Evolutionary conservation across 345 rosid genomes (phyloP), one percentile per base, ranked within the genome.

Genomic region (Gossypium stocksii): DNA sequence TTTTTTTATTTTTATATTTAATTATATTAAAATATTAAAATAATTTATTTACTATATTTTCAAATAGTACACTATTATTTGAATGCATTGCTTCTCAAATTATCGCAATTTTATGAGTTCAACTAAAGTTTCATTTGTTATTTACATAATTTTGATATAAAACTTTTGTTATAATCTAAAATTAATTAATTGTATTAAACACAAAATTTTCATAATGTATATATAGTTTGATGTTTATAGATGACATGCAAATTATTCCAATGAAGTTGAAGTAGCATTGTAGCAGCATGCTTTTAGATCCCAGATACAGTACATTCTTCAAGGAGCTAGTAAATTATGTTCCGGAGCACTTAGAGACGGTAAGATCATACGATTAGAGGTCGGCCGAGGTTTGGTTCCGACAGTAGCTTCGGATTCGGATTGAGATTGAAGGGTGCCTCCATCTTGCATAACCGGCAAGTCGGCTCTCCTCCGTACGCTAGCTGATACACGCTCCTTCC

Each of bases 401-500:
- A 76, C 80, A 60, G 81, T 71, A 53, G 20, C 20, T 53, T 53
- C 58, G 17, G 23, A 2, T 54, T 19, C 59, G 2, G 59, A 17
- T 75, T 83, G 88, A 38, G 90, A 78, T 74, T 88, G 94, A 80
- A 74, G 72, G 59, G 81, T 49, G 22, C 70, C 84, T 41, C 83
- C 91, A 70, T 90, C 97, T 82, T 86, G 85, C 83, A 85, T 77
- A 49, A 85, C 77, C 2, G 90, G 94, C 80, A 86, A 85, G 80
- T 91, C 94, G 60, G 76, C 79, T 87, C 85, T 85, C 74, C 87
- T 86, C 65, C 86, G 80, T 80, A 78, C 82, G 10, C 83, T 81
- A 1, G 92, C 92, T 0, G 98, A 85, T 43, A 87, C 93, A 71
- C 94, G 82, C 84, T 94, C 97, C 79, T 94, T 94, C 98, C 98